Percentiles rank a stretch among this genome's conserved stretches.
Evolutionary conservation across 441 rosid genomes (phyloP).

Genomic region (Bocquillonia castaneifolia): DNA sequence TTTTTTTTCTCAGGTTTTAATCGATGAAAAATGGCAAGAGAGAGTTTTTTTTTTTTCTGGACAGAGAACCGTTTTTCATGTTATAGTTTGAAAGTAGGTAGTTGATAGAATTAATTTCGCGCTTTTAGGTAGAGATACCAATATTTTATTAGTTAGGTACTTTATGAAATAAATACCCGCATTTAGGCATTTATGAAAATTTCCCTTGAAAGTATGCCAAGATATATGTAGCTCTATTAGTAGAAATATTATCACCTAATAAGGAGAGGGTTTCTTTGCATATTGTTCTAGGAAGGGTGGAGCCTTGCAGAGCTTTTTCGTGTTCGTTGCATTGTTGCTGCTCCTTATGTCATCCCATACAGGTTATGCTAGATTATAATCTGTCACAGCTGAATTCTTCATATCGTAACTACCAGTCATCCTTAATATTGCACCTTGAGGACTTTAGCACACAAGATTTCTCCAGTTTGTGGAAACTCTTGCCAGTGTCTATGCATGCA

Average conservation of each 20-base stretch:
- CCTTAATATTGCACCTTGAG: background rate
- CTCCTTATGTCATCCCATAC: conserved; percentile 94
- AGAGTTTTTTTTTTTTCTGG: too few species aligned
- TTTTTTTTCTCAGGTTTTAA: too few species aligned
- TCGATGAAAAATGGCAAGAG: too few species aligned
- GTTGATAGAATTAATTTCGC: too few species aligned
- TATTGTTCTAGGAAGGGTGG: conserved; percentile 79
- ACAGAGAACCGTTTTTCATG: too few species aligned
- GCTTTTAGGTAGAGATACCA: too few species aligned
- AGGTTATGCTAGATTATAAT: conserved; percentile 43
- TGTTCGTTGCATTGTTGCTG: conserved; percentile 67
- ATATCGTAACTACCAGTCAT: background rate
- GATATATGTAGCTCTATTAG: conserved; percentile 1
- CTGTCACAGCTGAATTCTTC: background rate
- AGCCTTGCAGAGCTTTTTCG: conserved; percentile 79
- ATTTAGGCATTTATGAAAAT: too few species aligned
- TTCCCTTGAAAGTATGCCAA: conserved; percentile 10
- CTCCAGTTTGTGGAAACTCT: background rate
- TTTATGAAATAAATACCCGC: too few species aligned
- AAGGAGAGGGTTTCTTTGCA: conserved; percentile 8
- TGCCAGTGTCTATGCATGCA: background rate
- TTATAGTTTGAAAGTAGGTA: too few species aligned
- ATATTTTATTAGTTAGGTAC: too few species aligned
- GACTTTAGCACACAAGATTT: background rate
- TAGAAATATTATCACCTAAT: conserved; percentile 6